Conservation (phyloP, 2,329 filamentous ascomycete species). For the Orbilia javanica region DNA sequence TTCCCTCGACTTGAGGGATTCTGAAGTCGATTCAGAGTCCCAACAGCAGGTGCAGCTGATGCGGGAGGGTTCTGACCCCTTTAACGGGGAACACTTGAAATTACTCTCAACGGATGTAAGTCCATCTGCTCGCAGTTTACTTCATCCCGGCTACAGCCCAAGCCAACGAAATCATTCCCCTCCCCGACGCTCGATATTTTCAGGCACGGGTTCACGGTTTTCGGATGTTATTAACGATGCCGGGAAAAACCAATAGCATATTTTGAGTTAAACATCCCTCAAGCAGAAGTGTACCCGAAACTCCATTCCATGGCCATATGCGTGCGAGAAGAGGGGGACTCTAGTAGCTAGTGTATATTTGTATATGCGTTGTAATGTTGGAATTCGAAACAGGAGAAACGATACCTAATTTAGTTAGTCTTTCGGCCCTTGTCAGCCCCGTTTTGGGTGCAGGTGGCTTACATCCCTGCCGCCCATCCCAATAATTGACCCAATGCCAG, state of each 20-base stretch:
- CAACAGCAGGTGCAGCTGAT: background rate
- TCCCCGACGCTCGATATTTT: conserved; percentile 27
- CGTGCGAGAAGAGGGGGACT: too few relatives aligned
- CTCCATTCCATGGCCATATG: background rate
- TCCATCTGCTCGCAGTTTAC: conserved; percentile 13
- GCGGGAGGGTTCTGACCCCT: background rate
- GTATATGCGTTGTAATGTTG: background rate
- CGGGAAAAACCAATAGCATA: background rate
- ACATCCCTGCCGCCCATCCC: background rate
- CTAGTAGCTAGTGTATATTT: too few relatives aligned
- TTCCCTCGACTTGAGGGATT: background rate
- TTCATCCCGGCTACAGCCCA: background rate
- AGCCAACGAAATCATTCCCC: background rate
- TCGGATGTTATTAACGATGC: conserved; percentile 11
- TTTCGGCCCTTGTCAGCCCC: conserved; percentile 1
- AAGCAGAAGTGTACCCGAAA: background rate
- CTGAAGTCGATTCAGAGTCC: background rate
- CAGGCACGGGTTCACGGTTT: conserved; percentile 6
- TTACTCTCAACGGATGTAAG: conserved; percentile 37
- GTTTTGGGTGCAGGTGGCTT: background rate
- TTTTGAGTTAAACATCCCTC: background rate
- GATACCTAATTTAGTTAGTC: background rate
- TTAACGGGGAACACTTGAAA: conserved; percentile 2
- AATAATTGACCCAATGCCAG: background rate
- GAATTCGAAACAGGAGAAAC: background rate